Evolutionary conservation across 1,284 basidiomycete genomes (phyloP).

Genomic region (Ceratobasidium sp.): DNA sequence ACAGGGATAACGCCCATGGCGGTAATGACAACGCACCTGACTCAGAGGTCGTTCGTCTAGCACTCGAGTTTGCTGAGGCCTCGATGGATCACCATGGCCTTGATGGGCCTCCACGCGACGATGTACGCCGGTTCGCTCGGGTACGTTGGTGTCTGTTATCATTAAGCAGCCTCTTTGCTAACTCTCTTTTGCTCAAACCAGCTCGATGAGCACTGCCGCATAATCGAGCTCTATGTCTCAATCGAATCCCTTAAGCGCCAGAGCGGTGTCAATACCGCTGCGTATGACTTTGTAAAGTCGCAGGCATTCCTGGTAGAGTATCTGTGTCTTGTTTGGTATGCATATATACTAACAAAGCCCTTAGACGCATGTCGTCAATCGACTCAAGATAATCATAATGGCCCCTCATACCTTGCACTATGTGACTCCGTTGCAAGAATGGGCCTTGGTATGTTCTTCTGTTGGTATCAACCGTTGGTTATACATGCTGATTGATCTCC

Average conservation of each 20-base stretch:
- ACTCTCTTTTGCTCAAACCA: no score
- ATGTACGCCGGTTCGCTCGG: not conserved
- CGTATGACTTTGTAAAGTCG: not conserved
- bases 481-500: not conserved
- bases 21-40: not conserved
- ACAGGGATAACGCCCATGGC: not conserved
- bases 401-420: not conserved
- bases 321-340: not conserved
- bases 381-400: not conserved
- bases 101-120: not conserved
- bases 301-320: conserved; percentile 3
- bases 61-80: not conserved
- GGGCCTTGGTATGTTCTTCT: not conserved
- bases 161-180: no score
- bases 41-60: not conserved
- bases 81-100: conserved; percentile 4
- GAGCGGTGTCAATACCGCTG: not conserved
- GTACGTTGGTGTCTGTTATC: not conserved
- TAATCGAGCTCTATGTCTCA: not conserved
- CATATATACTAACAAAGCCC: not conserved
- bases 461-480: no score
- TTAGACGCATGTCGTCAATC: conserved; percentile 9
- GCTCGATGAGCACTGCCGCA: no score
- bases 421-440: conserved; percentile 20
- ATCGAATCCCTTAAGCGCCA: not conserved